Evolutionary conservation across 345 rosid genomes (phyloP).

Genomic region (Luvunga scandens): DNA sequence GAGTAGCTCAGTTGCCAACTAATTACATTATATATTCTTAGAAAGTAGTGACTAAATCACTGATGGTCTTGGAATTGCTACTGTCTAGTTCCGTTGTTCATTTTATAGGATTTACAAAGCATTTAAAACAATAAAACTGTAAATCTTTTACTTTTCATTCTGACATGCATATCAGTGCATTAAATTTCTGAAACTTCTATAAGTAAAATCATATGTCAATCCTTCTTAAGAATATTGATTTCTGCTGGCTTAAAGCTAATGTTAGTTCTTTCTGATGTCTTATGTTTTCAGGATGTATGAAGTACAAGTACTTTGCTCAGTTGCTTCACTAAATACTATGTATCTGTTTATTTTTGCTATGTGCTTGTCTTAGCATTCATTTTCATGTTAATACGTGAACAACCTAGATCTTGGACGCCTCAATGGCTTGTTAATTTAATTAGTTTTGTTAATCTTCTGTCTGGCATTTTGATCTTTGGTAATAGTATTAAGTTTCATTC

Average conservation of each 20-base stretch:
- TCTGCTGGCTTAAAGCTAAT: not conserved
- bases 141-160: not conserved
- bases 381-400: not conserved
- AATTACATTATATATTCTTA: not conserved
- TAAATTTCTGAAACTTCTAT: not conserved
- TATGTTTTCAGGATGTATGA: not conserved
- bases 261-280: not conserved
- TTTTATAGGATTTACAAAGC: not conserved
- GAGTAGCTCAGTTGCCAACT: not conserved
- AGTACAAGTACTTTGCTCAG: not conserved
- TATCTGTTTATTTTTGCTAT: not conserved
- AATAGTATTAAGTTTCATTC: not conserved
- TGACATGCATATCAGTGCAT: not conserved
- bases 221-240: not conserved
- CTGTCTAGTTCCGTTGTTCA: not conserved
- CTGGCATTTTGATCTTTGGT: not conserved
- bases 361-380: not conserved
- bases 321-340: not conserved
- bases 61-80: not conserved
- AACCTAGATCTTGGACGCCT: not conserved
- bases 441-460: not conserved
- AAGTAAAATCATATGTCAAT: constrained; percentile 1
- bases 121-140: not conserved
- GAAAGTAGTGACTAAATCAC: not conserved
- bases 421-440: not conserved